Evolutionary conservation across 73 alveolate species (phyloP).

Genomic region (Durusdinium trenchii): DNA sequence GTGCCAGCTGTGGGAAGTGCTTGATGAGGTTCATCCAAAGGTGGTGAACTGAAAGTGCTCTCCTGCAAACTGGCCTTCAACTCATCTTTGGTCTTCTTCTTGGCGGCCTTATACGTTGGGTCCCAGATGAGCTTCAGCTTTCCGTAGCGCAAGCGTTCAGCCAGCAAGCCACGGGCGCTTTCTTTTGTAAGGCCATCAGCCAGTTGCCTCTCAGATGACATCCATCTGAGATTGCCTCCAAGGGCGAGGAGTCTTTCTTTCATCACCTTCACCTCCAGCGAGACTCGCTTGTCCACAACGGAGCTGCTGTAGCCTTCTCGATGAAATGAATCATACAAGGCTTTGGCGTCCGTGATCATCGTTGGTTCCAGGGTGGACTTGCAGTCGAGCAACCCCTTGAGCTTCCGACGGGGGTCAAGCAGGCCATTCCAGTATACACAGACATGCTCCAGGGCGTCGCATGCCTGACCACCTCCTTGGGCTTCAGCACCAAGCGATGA

Average conservation of each 20-base stretch:
- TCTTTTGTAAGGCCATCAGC: neutral
- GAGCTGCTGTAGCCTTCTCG: neutral
- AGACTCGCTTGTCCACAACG: neutral
- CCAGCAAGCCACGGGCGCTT: neutral
- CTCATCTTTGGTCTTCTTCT: too few species aligned
- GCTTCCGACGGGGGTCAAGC: neutral
- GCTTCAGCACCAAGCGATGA: neutral
- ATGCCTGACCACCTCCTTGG: neutral
- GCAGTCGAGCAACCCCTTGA: neutral
- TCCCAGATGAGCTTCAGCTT: neutral
- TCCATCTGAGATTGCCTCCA: neutral
- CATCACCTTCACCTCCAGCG: neutral
- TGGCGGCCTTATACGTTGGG: too few species aligned
- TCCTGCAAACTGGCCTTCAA: too few species aligned
- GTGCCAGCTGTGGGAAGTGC: too few species aligned
- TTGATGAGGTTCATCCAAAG: too few species aligned
- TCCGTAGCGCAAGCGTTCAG: neutral
- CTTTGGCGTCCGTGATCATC: neutral
- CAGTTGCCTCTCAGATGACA: neutral
- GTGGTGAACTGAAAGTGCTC: too few species aligned
- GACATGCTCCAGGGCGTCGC: neutral
- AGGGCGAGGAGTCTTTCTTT: neutral
- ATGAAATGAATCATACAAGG: neutral
- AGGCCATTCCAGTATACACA: neutral
- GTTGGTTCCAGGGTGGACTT: neutral